Percentiles rank a stretch among this genome's conserved stretches.
These are phyloP conservation scores for Salix caprea DNA, from an alignment of 345 rosid species.

Conservation along the genomic window DNA sequence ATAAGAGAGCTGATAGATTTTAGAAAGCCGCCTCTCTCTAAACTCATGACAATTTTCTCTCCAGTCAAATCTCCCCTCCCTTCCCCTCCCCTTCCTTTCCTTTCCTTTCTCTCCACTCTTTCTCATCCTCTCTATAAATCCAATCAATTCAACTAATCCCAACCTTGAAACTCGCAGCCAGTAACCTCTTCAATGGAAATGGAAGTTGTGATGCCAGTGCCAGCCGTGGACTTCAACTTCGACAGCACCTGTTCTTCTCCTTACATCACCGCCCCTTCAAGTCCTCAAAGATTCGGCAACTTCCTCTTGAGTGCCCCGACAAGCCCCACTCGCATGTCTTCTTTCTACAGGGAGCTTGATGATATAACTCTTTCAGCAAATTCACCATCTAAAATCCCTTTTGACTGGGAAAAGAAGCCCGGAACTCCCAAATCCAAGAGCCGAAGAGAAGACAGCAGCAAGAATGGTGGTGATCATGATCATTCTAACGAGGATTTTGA, in stretches of 20 bases:
- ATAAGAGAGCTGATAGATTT: conserved; percentile 16
- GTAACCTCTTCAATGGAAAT: conserved; percentile 32
- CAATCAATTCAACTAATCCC: not conserved
- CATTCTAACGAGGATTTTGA: conserved; percentile 54
- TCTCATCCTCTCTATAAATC: conserved; percentile 3
- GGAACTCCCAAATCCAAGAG: conserved; percentile 29
- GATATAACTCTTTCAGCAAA: not conserved
- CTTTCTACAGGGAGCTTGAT: conserved; percentile 12
- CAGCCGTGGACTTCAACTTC: conserved; percentile 56
- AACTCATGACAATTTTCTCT: conserved; percentile 10
- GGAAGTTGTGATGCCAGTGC: conserved; percentile 42
- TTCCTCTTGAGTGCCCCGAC: conserved; percentile 60
- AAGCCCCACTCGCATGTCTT: conserved; percentile 48
- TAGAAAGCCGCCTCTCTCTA: conserved; percentile 44
- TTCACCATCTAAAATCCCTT: conserved; percentile 31
- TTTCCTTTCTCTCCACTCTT: not conserved
- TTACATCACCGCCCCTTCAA: conserved; percentile 95
- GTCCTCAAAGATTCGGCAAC: conserved; percentile 70
- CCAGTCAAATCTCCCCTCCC: conserved; percentile 11
- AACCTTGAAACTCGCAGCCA: not conserved
- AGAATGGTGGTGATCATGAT: not conserved
- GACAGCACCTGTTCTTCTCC: conserved; percentile 85
- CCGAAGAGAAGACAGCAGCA: not conserved
- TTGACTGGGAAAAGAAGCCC: conserved; percentile 45
- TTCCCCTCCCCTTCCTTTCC: conserved; percentile 15